Evolutionary conservation across 192 early-diverging fungal species (phyloP).

Genomic region (Linnemannia zychae): DNA sequence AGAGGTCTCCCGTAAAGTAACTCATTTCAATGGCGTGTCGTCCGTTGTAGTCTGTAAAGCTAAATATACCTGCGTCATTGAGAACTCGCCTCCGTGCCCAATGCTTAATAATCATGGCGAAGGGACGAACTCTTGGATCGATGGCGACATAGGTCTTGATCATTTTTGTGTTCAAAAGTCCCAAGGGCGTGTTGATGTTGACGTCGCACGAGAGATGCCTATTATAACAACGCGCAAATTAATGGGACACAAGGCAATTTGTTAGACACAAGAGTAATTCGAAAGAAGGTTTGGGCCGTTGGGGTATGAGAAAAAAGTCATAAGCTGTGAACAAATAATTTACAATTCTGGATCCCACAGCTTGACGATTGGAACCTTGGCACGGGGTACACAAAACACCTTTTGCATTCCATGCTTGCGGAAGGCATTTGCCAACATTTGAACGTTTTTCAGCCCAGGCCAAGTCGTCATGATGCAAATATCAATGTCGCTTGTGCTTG

Average conservation of each 20-base stretch:
- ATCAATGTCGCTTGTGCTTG: constrained; percentile 89
- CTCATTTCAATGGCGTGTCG: neutral
- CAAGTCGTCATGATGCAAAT: constrained; percentile 92
- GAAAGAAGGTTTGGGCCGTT: neutral
- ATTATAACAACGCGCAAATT: neutral
- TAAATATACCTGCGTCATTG: constrained; percentile 85
- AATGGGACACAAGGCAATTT: neutral
- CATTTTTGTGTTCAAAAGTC: constrained; percentile 91
- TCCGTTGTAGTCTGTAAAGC: neutral
- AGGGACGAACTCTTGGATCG: constrained; percentile 88
- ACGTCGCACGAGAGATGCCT: constrained; percentile 89
- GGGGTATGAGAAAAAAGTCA: neutral
- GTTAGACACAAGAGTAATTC: neutral
- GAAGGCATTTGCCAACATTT: constrained; percentile 79
- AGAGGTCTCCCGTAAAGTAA: neutral
- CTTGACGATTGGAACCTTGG: constrained; percentile 95
- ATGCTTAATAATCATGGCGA: constrained; percentile 93
- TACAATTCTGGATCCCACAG: constrained; percentile 90
- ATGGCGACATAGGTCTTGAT: constrained; percentile 91
- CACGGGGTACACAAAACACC: constrained; percentile 82
- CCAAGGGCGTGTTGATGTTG: constrained; percentile 94
- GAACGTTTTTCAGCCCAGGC: constrained; percentile 83
- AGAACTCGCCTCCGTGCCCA: constrained; percentile 90
- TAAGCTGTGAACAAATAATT: neutral
- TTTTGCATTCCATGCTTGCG: constrained; percentile 86